phyloP scores from a whole-genome alignment of 1,284 basidiomycete genomes.

The Ganoderma boninense region DNA sequence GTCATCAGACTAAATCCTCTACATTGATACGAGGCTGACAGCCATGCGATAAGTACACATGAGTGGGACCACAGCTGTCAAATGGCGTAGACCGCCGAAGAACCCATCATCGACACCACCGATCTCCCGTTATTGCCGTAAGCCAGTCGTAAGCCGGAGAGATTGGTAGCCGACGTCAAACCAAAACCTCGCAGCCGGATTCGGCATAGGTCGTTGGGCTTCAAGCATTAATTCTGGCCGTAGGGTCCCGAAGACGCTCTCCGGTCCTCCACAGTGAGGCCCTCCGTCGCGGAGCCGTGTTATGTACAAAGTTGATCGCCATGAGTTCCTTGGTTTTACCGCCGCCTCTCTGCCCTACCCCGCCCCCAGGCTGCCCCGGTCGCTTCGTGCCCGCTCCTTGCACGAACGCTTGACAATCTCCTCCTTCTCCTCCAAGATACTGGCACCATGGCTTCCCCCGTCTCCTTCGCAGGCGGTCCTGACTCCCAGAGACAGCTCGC shows the following conservation, averaged over 20 bases:
- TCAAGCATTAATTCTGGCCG: background rate
- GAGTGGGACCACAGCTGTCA: background rate
- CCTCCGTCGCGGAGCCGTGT: background rate
- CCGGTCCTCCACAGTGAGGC: background rate
- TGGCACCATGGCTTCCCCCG: background rate
- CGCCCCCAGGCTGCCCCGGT: background rate
- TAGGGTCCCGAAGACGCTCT: background rate
- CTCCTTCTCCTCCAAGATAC: background rate
- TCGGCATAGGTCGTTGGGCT: background rate
- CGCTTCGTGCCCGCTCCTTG: slow-evolving; percentile 1
- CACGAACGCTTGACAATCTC: background rate
- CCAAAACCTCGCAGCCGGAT: background rate
- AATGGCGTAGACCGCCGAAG: background rate
- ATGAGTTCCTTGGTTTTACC: background rate
- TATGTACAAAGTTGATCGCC: background rate
- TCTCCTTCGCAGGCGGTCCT: background rate
- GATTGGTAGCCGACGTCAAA: background rate
- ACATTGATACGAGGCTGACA: background rate
- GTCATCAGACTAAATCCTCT: no score
- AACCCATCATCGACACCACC: background rate
- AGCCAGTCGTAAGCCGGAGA: background rate
- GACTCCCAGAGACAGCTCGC: slow-evolving; percentile 14
- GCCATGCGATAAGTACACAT: no score
- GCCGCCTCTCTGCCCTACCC: background rate
- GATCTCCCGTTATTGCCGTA: background rate